Base-by-base conservation (phyloP, 2,329 filamentous ascomycete genomes). In the Alternaria consortialis region DNA sequence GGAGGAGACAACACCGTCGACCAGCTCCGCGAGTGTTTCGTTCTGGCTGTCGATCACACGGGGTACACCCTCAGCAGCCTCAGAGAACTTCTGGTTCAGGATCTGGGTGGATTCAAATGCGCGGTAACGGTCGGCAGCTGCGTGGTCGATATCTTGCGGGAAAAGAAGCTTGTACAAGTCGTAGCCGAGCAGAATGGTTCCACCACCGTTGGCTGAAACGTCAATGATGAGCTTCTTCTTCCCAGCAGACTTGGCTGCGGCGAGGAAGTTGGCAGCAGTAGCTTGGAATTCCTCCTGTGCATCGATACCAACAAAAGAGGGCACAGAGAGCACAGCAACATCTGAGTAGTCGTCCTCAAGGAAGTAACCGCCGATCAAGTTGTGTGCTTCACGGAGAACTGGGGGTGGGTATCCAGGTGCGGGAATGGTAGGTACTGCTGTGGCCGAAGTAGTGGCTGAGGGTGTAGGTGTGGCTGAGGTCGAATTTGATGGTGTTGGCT, bases 201-300 rank as follows among this genome's bases (percentile, higher is more conserved):
- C 87, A 42, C 88, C 88, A 2, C 83, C 84, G 65, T 90, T 90
- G 47, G 81, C 82, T 4, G 82, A 83, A 6, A 89, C 75, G 65
- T 89, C 87, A 31, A 90, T 79, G 11, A 90, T 83, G 0, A 90
- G 82, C 73, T 86, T 87, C 46, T 82, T 87, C 77, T 87, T 88
- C 58, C 84, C 84, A 1, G 80, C 81, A 9, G 80, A 78, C 57
- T 81, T 80, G 36, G 81, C 81, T 13, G 75, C 74, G 9, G 79
- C 72, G 46, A 84, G 77, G 64, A 83, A 80, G 15, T 79, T 74
- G 8, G 73, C 75, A 50, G 78, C 80, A 25, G 80, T 75, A n/a
- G 74, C 65, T 53, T 83, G 81, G 65, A 83, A 83, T 3, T 69
- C 63, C 32, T 77, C 71, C 12, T 77, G 75, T n/a, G 48, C 60